Base-by-base conservation (phyloP, 2,329 filamentous ascomycete genomes). In the Aspergillus alliaceus region DNA sequence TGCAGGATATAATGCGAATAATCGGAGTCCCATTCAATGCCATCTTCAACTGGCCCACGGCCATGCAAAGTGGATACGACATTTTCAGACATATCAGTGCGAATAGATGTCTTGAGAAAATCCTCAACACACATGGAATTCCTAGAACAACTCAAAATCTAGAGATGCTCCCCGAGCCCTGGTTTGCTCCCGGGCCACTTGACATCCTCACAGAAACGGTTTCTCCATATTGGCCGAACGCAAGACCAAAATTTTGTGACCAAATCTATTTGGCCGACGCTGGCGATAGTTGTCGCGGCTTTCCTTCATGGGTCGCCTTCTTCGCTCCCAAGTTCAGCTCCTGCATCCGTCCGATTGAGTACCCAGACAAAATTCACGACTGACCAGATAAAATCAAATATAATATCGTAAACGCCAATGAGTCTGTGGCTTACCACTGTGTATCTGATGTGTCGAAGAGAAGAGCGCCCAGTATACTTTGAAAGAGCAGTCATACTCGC, bases 401-500 rank as follows among this genome's bases (percentile, higher is more conserved):
- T 51, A 70, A 83, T 29, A 80, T 89, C 54, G 79, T 76, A 56
- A 88, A 87, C 69, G 79, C 81, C 1, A 89, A 86, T 73, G 86
- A 89, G 67, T 85, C 82, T 18, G 80, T 78, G 22, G 77, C 81
- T 0, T 87, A 80, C 72, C 78, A 80, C 46, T 67, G 85, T 8
- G 73, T 71, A 18, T 71, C 69, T 46, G 64, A 81, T 48, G 81
- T 84, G 57, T 76, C 81, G 57, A 72, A 82, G 5, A 80, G 57
- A 72, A 82, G 5, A 80, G 81, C 24, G 84, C 87, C 65, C 71
- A 72, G 12, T 89, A 89, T 77, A 88, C 84, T 79, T 77, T 84
- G 67, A 90, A 89, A 67, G 82, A 80, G 6, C 85, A 88, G 68
- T 84, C 85, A 0, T 89, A 89, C 74, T 86, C 83, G 0, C 70